A percentile compares a stretch with the other conserved stretches of the same genome.
phyloP scores from a whole-genome alignment of 306 rosid genomes.

The Cicer pinnatifidum region DNA sequence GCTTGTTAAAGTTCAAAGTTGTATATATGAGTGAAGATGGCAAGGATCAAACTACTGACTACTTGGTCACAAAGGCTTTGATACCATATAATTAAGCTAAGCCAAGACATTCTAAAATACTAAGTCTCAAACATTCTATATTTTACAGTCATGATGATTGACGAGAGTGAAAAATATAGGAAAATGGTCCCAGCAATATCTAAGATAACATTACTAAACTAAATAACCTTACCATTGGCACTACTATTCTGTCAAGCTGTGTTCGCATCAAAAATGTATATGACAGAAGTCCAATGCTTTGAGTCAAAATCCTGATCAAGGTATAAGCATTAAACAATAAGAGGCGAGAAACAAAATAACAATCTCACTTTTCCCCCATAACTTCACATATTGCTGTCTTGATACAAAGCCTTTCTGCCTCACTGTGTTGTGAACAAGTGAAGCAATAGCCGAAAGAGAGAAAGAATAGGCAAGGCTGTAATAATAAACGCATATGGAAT shows the following conservation, averaged over 20 bases:
- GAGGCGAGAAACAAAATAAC: constrained; percentile 20
- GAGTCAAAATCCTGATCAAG: constrained; percentile 73
- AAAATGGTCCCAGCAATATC: constrained; percentile 15
- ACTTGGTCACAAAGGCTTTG: constrained; percentile 7
- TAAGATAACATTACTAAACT: constrained; percentile 15
- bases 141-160: constrained; percentile 11
- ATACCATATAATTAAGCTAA: constrained; percentile 20
- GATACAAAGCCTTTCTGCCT: constrained; percentile 13
- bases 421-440: constrained; percentile 5
- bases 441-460: background rate
- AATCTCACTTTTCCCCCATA: constrained; percentile 30
- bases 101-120: constrained; percentile 12
- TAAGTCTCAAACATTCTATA: background rate
- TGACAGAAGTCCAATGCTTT: constrained; percentile 94
- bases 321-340: constrained; percentile 18
- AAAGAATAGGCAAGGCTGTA: background rate
- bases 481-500: background rate
- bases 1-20: constrained; percentile 17
- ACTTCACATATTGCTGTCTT: constrained; percentile 13
- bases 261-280: constrained; percentile 73
- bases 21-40: background rate
- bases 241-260: constrained; percentile 82
- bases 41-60: constrained; percentile 27
- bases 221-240: constrained; percentile 82
- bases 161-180: constrained; percentile 11